Conservation (phyloP, 2,329 filamentous ascomycete genomes). For the Hymenoscyphus repandus region DNA sequence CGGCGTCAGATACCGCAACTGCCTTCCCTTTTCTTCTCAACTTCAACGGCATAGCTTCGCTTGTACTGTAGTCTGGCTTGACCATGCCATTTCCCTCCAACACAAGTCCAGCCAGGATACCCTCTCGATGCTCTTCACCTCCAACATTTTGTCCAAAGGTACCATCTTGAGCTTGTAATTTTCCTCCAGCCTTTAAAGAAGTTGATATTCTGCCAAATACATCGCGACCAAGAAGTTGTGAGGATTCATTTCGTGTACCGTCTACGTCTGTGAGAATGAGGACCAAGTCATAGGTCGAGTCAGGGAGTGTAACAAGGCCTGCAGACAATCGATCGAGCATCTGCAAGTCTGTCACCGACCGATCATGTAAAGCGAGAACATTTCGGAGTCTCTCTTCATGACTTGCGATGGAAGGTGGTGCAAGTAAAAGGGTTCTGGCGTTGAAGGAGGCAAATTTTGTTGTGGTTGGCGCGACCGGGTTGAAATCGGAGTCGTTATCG, state of each 20-base stretch:
- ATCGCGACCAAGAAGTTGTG: slow-evolving; percentile 58
- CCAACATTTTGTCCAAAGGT: slow-evolving; percentile 41
- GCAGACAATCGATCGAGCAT: slow-evolving; percentile 93
- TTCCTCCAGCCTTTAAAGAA: slow-evolving; percentile 64
- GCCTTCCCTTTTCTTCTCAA: slow-evolving; percentile 55
- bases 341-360: slow-evolving; percentile 77
- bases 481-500: slow-evolving; percentile 30
- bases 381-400: slow-evolving; percentile 72
- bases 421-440: slow-evolving; percentile 73
- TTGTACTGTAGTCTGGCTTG: slow-evolving; percentile 56
- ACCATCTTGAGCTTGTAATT: slow-evolving; percentile 65
- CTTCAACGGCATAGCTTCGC: slow-evolving; percentile 43
- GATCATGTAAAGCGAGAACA: slow-evolving; percentile 68
- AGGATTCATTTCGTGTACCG: slow-evolving; percentile 56
- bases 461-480: slow-evolving; percentile 10
- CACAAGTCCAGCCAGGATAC: slow-evolving; percentile 76
- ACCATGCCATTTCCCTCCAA: slow-evolving; percentile 59
- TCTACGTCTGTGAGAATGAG: slow-evolving; percentile 78
- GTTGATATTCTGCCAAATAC: slow-evolving; percentile 66
- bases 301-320: slow-evolving; percentile 72
- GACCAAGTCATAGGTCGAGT: slow-evolving; percentile 75
- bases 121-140: slow-evolving; percentile 61
- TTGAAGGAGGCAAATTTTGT: slow-evolving; percentile 19
- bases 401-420: slow-evolving; percentile 82
- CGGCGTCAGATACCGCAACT: slow-evolving; percentile 32